These are phyloP conservation scores for Coniferiporia weirii DNA, from an alignment of 1,284 basidiomycete species.

Conservation along the genomic window DNA sequence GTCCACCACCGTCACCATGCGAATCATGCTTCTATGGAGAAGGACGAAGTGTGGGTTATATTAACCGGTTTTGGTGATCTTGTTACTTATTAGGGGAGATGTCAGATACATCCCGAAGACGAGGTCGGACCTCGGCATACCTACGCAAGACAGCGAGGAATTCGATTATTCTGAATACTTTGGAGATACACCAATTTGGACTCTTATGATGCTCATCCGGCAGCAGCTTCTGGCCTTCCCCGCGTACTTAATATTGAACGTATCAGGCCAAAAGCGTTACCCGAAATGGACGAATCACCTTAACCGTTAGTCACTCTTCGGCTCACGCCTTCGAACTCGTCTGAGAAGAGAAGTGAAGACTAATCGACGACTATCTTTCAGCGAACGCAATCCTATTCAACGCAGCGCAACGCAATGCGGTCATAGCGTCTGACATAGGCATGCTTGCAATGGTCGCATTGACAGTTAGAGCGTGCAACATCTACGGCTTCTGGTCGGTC, in stretches of 20 bases:
- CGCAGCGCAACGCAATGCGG: constrained; percentile 43
- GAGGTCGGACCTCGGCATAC: constrained; percentile 45
- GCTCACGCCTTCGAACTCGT: background rate
- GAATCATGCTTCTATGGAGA: constrained; percentile 51
- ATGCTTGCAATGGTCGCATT: constrained; percentile 43
- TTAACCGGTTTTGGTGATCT: background rate
- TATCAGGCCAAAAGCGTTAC: constrained; percentile 64
- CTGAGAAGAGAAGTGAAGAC: background rate
- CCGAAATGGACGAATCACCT: constrained; percentile 60
- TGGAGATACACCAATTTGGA: constrained; percentile 57
- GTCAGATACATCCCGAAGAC: constrained; percentile 42
- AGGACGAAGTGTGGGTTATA: constrained; percentile 49
- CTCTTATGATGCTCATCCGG: constrained; percentile 33
- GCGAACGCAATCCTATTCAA: constrained; percentile 53
- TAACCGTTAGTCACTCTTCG: constrained; percentile 36
- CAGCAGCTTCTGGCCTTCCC: constrained; percentile 23
- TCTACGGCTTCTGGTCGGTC: constrained; percentile 36
- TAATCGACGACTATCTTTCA: constrained; percentile 19
- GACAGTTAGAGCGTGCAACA: constrained; percentile 30
- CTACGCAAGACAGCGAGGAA: constrained; percentile 29
- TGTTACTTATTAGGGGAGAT: background rate
- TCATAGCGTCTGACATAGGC: constrained; percentile 52
- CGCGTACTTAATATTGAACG: constrained; percentile 46
- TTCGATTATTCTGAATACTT: constrained; percentile 53
- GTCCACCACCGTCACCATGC: constrained; percentile 51